Evolutionary conservation across 2,329 filamentous ascomycete genomes (phyloP).

Genomic region (Fusarium oligoseptatum): DNA sequence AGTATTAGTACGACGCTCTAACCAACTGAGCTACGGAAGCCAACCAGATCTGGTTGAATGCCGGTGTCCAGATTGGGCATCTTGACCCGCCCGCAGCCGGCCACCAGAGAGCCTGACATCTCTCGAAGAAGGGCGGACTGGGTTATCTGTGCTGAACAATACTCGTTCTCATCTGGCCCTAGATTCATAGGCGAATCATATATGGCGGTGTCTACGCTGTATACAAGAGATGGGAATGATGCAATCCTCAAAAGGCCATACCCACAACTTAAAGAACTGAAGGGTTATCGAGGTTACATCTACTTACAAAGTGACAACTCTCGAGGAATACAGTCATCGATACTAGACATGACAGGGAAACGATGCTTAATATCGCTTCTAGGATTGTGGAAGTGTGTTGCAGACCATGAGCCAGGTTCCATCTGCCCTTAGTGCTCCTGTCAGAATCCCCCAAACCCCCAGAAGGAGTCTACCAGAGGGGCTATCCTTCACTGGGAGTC

Average conservation of each 20-base stretch:
- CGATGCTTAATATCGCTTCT: no score
- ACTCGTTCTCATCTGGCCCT: background rate
- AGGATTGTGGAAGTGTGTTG: background rate
- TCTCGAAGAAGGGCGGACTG: background rate
- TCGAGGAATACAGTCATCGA: background rate
- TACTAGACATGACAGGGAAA: background rate
- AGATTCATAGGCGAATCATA: no score
- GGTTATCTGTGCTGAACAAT: background rate
- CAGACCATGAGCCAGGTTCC: background rate
- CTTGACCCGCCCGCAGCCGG: background rate
- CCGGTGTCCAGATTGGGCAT: background rate
- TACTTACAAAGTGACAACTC: background rate
- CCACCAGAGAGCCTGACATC: background rate
- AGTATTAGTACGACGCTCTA: conserved; percentile 53
- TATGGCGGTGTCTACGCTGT: background rate
- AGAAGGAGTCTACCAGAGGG: background rate
- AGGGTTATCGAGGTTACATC: background rate
- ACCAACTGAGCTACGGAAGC: conserved; percentile 49
- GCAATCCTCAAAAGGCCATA: background rate
- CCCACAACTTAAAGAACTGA: background rate
- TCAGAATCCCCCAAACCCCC: background rate
- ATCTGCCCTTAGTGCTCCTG: background rate
- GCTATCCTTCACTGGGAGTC: background rate
- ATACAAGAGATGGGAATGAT: background rate
- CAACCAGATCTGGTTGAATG: background rate